phyloP scores from a whole-genome alignment of 768 basidiomycete genomes.

The Suillus cothurnatus region DNA sequence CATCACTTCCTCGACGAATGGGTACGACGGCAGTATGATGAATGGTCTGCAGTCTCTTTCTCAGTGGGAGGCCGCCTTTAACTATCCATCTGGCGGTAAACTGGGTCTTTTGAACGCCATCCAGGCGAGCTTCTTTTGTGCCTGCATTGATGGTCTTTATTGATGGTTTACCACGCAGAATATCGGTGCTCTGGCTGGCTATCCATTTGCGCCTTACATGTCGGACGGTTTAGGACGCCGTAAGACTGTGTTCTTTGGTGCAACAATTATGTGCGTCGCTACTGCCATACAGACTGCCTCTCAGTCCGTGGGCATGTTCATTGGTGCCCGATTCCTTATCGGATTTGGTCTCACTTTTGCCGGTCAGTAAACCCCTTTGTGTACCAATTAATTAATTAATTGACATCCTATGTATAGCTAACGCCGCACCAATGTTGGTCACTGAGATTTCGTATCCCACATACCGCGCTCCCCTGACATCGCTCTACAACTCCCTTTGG shows the following conservation, averaged over 20 bases:
- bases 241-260: constrained; percentile 65
- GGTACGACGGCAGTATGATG: constrained; percentile 81
- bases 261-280: constrained; percentile 68
- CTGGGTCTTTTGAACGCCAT: constrained; percentile 76
- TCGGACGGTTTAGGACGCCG: constrained; percentile 76
- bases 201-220: constrained; percentile 71
- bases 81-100: constrained; percentile 54
- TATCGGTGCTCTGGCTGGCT: constrained; percentile 67
- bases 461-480: constrained; percentile 79
- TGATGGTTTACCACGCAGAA: constrained; percentile 43
- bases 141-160: not conserved
- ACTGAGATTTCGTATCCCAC: constrained; percentile 85
- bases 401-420: constrained; percentile 39
- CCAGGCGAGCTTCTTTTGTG: constrained; percentile 45
- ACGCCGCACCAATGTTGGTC: constrained; percentile 81
- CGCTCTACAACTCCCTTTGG: constrained; percentile 84
- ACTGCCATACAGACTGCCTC: constrained; percentile 71
- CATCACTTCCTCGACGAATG: constrained; percentile 75
- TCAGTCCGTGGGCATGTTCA: constrained; percentile 77
- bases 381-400: constrained; percentile 1
- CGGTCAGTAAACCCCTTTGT: constrained; percentile 34
- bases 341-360: constrained; percentile 80
- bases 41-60: constrained; percentile 72
- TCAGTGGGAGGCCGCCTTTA: constrained; percentile 66
- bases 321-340: constrained; percentile 77